Evolutionary conservation across 1,284 basidiomycete genomes (phyloP).

Genomic region (Cutaneotrichosporon sp.): DNA sequence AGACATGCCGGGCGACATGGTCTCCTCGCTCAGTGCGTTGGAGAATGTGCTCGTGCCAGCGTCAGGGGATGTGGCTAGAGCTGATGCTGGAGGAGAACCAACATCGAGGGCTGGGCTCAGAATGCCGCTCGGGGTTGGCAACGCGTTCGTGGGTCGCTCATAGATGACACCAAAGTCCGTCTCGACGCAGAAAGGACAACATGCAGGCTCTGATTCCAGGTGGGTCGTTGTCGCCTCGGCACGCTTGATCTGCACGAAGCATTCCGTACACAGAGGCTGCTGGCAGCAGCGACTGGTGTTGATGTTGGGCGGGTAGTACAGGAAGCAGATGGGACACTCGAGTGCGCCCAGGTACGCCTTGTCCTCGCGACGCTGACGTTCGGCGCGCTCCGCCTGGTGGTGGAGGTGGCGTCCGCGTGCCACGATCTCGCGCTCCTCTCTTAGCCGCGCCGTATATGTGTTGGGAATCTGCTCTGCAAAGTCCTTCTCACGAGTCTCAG

Average conservation of each 20-base stretch:
- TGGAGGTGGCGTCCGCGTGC: constrained; percentile 1
- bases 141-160: constrained; percentile 57
- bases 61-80: constrained; percentile 53
- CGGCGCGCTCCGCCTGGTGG: constrained; percentile 34
- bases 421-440: constrained; percentile 34
- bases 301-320: constrained; percentile 89
- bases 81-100: constrained; percentile 14
- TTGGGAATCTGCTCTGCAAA: constrained; percentile 36
- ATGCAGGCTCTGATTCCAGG: constrained; percentile 83
- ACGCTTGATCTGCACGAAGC: constrained; percentile 98
- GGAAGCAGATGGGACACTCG: constrained; percentile 99
- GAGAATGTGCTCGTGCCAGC: constrained; percentile 52
- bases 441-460: constrained; percentile 29
- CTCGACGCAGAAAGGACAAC: constrained; percentile 95
- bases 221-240: constrained; percentile 88
- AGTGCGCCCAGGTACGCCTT: constrained; percentile 76
- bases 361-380: constrained; percentile 62
- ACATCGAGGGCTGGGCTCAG: neutral
- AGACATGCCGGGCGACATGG: neutral
- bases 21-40: constrained; percentile 14
- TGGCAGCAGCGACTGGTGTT: constrained; percentile 96
- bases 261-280: constrained; percentile 97
- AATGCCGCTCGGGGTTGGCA: constrained; percentile 10
- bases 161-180: constrained; percentile 94
- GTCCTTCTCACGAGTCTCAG: constrained; percentile 37